A percentile compares a stretch with the other conserved stretches of the same genome.
phyloP scores from a whole-genome alignment of 352 stramenopile genomes.

The Pythium myriotylum region DNA sequence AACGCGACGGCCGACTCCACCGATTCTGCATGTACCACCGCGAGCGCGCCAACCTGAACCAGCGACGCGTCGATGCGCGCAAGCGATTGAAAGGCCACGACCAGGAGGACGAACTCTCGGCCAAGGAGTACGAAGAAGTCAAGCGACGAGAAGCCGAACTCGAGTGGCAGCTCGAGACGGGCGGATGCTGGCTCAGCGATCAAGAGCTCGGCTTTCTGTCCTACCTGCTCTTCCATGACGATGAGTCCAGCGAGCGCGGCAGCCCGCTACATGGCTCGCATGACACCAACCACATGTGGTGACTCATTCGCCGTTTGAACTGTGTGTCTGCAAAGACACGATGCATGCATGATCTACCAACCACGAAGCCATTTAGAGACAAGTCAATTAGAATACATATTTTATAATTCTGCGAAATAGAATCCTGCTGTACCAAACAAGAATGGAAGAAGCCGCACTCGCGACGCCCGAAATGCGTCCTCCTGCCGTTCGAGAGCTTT shows the following conservation, averaged over 20 bases:
- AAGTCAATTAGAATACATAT: no score
- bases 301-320: not conserved
- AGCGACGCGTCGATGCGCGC: slow-evolving; percentile 45
- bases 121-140: slow-evolving; percentile 24
- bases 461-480: no score
- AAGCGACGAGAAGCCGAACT: slow-evolving; percentile 23
- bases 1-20: slow-evolving; percentile 74
- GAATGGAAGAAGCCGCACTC: no score
- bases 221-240: slow-evolving; percentile 21
- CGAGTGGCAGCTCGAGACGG: slow-evolving; percentile 17
- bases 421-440: no score
- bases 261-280: slow-evolving; percentile 4
- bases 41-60: slow-evolving; percentile 70
- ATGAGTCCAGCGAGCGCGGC: not conserved
- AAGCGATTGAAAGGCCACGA: slow-evolving; percentile 23
- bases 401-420: no score
- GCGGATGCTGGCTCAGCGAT: slow-evolving; percentile 22
- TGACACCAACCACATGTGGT: slow-evolving; percentile 19
- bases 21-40: slow-evolving; percentile 79
- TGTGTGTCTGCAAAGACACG: no score
- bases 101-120: slow-evolving; percentile 16
- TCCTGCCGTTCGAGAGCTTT: no score
- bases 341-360: no score
- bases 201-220: slow-evolving; percentile 22
- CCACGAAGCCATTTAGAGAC: no score